Base-by-base conservation (phyloP, 2,329 filamentous ascomycete species). In the Penicillium glabrum region DNA sequence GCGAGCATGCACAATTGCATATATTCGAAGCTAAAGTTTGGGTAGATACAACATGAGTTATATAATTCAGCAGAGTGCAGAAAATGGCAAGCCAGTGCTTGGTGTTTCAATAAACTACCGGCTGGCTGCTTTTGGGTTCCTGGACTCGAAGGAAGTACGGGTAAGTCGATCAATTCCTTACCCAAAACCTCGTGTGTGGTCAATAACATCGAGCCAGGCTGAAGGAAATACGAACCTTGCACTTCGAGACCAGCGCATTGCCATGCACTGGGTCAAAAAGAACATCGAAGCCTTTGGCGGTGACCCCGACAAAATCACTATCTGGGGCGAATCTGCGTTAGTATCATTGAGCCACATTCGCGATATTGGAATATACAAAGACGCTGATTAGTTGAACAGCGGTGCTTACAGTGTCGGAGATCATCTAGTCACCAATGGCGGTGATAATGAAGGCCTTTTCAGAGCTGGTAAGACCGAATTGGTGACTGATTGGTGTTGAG, bases 271-370 rank as follows among this genome's bases (percentile, higher is more conserved):
- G 73, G 67, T 75, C 13, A 71, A 72, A 58, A 54, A 69, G 43
- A 70, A 74, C 52, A 74, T 75, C 39, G 37, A 61, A 21, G 65
- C 67, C 0, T 75, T 75, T 49, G 72, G 72, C 0, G 69, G 69
- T 19, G 68, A 71, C 33, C 66, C 69, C 3, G 61, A 68, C 7
- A 67, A 61, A 27, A 65, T 75, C 26, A 73, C 72, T 6, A 74
- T 75, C 21, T 75, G 72, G 64, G 72, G 72, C 16, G 72, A 75
- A 54, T 73, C 70, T 39, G 69, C 69, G 69, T 71, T 48, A 57
- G 67, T 57, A 11, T 23, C 19, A 6, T 19, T 14, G 9, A 19
- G 19, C 5, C 19, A 41, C 35, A 8, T 19, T 6, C 23, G 1
- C n/a, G 14, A 41, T 6, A 10, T 19, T 19, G 4, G 3, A 33